These are phyloP conservation scores for Ganoderma sp. DNA, from an alignment of 1,284 basidiomycete genomes.

Conservation along the genomic window DNA sequence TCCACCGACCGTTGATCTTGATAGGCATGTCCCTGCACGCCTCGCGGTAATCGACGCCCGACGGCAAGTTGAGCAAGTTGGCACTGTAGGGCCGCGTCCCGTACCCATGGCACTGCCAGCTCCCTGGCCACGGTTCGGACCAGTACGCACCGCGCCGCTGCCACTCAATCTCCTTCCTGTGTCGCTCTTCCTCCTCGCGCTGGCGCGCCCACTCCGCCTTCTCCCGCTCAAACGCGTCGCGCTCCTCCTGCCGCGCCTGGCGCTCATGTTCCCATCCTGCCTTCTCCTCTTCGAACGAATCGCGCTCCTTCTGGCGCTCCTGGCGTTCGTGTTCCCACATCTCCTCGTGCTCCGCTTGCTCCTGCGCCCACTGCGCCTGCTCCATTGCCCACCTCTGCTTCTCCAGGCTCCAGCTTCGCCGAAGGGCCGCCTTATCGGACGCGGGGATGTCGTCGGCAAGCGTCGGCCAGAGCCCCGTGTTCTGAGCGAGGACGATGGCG, in stretches of 20 bases:
- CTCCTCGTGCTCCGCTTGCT: slow-evolving; percentile 11
- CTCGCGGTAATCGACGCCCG: slow-evolving; percentile 20
- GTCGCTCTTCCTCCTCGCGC: slow-evolving; percentile 18
- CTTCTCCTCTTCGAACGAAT: slow-evolving; percentile 1
- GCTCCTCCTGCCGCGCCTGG: neutral
- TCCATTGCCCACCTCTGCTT: neutral
- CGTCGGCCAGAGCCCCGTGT: slow-evolving; percentile 1
- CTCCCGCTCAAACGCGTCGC: slow-evolving; percentile 6
- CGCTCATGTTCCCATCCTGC: neutral
- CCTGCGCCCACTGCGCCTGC: neutral
- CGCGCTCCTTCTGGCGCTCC: neutral
- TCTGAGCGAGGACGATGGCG: neutral
- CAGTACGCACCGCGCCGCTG: slow-evolving; percentile 26
- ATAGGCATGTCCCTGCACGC: slow-evolving; percentile 30
- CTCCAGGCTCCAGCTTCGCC: slow-evolving; percentile 2
- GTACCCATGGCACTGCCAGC: slow-evolving; percentile 21
- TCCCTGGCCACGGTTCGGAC: slow-evolving; percentile 18
- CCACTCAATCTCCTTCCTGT: slow-evolving; percentile 24
- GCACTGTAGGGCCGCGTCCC: slow-evolving; percentile 28
- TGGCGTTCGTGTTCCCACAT: slow-evolving; percentile 1
- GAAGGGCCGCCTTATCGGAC: neutral
- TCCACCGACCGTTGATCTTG: slow-evolving; percentile 17
- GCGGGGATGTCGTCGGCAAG: slow-evolving; percentile 7
- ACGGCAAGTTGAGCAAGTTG: slow-evolving; percentile 19
- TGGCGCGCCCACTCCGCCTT: slow-evolving; percentile 9